A percentile compares a stretch with the other conserved stretches of the same genome.
Evolutionary conservation across 208 protist species (phyloP).

Genomic region (Novymonas esmeraldas): DNA sequence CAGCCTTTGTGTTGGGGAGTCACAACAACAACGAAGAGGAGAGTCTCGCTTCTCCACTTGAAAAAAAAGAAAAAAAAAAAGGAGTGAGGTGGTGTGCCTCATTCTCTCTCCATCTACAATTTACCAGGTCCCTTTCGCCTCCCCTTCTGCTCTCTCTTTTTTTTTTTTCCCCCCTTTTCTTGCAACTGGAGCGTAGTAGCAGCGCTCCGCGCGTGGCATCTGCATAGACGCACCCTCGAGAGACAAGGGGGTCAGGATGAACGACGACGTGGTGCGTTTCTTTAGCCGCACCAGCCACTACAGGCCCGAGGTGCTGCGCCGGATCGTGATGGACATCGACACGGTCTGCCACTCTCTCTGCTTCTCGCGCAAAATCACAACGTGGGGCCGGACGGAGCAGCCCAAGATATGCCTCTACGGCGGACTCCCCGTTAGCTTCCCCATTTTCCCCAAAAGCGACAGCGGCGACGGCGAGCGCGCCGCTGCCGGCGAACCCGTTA

Average conservation of each 20-base stretch:
- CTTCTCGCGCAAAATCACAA: slow-evolving; percentile 38
- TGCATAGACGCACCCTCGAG: too few relatives aligned
- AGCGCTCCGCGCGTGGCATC: neutral
- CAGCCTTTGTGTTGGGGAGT: too few relatives aligned
- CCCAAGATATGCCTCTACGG: slow-evolving; percentile 69
- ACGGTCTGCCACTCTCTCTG: slow-evolving; percentile 25
- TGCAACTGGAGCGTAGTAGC: too few relatives aligned
- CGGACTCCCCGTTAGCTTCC: slow-evolving; percentile 41
- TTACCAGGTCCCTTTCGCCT: too few relatives aligned
- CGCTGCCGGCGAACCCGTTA: neutral
- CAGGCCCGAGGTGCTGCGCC: slow-evolving; percentile 35
- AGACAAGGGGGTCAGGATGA: too few relatives aligned
- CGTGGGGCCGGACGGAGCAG: slow-evolving; percentile 57
- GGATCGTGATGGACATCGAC: slow-evolving; percentile 50
- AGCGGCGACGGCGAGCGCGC: neutral
- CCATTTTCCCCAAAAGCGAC: slow-evolving; percentile 13
- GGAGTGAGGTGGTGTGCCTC: too few relatives aligned
- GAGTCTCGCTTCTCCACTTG: too few relatives aligned
- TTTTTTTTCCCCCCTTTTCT: too few relatives aligned
- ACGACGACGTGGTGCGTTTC: slow-evolving; percentile 58
- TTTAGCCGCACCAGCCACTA: slow-evolving; percentile 40
- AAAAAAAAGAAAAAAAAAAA: too few relatives aligned
- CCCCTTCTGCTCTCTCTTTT: too few relatives aligned
- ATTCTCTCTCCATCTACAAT: too few relatives aligned
- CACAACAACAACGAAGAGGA: too few relatives aligned